phyloP scores from a whole-genome alignment of 2,329 filamentous ascomycete genomes.

The Hortaea werneckii region DNA sequence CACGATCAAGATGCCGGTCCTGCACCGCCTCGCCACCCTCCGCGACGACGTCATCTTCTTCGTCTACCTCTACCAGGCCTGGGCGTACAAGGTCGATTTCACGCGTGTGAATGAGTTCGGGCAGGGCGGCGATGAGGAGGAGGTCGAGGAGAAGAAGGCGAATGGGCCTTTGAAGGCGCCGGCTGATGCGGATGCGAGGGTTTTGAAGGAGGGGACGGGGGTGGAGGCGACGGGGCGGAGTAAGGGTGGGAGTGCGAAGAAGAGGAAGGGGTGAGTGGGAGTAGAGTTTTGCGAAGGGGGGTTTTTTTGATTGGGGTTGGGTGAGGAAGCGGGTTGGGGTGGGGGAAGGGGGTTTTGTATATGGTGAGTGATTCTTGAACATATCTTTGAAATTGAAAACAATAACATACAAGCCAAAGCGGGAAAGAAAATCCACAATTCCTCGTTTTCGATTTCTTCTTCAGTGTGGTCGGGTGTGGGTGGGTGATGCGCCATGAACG shows the following conservation, averaged over 20 bases:
- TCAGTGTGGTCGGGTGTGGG: no score
- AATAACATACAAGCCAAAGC: no score
- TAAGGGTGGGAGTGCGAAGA: neutral
- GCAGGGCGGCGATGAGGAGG: constrained; percentile 86
- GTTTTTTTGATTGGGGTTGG: no score
- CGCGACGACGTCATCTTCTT: constrained; percentile 98
- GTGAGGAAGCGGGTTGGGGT: no score
- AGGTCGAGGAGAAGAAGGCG: constrained; percentile 44
- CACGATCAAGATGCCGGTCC: constrained; percentile 96
- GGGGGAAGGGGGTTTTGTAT: no score
- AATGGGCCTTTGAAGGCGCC: neutral
- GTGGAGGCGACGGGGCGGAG: neutral
- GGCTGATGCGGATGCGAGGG: neutral
- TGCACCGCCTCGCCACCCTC: constrained; percentile 85
- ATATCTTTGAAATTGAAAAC: no score
- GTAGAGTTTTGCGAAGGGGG: no score
- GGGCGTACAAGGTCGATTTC: constrained; percentile 86
- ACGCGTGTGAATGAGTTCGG: constrained; percentile 93
- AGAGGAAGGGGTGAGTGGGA: neutral
- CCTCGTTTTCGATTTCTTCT: no score
- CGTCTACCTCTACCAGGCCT: constrained; percentile 89
- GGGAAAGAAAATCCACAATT: no score
- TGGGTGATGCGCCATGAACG: no score
- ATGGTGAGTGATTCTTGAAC: no score
- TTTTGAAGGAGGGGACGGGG: no score